Evolutionary conservation across 2,329 filamentous ascomycete genomes (phyloP).

Genomic region (Furcasterigmium furcatum): DNA sequence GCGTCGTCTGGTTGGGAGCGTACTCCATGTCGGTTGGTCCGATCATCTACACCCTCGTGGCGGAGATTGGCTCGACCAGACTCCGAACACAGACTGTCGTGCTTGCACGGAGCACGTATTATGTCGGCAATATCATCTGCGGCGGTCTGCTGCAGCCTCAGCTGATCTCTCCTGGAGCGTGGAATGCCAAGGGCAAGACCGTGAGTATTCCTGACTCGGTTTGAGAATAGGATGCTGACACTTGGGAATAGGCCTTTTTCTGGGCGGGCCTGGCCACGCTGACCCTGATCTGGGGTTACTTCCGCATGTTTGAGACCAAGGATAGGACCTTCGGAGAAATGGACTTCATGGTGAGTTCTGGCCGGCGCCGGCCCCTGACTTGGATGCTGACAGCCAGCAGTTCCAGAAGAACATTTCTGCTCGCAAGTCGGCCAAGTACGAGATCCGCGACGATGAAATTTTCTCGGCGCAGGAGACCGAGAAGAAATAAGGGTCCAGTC

Average conservation of each 20-base stretch:
- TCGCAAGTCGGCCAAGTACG: constrained; percentile 32
- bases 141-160: constrained; percentile 34
- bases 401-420: constrained; percentile 30
- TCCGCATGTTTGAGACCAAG: constrained; percentile 41
- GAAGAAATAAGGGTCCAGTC: background rate
- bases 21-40: constrained; percentile 41
- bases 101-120: constrained; percentile 38
- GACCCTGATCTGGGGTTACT: constrained; percentile 36
- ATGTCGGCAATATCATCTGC: constrained; percentile 36
- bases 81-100: constrained; percentile 45
- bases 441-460: constrained; percentile 29
- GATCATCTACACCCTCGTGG: constrained; percentile 41
- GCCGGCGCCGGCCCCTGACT: too few relatives aligned
- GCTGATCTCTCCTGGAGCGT: constrained; percentile 32
- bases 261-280: constrained; percentile 32
- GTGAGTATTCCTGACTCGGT: background rate
- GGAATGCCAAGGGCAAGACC: constrained; percentile 37
- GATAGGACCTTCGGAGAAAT: constrained; percentile 41
- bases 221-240: background rate
- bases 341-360: constrained; percentile 32
- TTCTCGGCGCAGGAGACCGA: constrained; percentile 11
- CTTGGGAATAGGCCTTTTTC: constrained; percentile 28
- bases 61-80: constrained; percentile 41
- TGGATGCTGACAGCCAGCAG: background rate
- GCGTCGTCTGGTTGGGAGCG: constrained; percentile 39